Evolutionary conservation across 768 basidiomycete species (phyloP), one percentile per base, ranked within the genome.

Genomic region (Podaxis sp.): DNA sequence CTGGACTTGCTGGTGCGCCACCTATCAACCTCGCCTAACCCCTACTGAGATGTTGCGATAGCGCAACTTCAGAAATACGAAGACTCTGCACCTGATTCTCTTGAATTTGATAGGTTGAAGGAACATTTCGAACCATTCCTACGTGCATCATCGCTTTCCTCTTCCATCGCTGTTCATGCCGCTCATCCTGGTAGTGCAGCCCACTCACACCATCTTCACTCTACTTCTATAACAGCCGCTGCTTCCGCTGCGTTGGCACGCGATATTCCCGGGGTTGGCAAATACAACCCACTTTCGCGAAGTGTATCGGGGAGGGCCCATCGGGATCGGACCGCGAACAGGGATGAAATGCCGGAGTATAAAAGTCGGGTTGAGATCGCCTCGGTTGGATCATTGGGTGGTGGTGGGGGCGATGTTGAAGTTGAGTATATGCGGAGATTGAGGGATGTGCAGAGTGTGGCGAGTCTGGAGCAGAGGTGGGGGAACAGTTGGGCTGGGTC

Each of bases 61-160:
- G 96, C 90, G 19, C 96, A 98, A 73, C 78, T 98, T 28, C 95
- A 97, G 72, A 94, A 90, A 75, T 85, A 83, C 63, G 92, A 96
- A 80, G 93, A 96, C 69, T 88, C 89, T 24, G 89, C 89, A 0
- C 87, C 90, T 9, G 94, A 93, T 62, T 84, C 86, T 11, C 77
- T 95, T 65, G 96, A 97, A 75, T 95, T 97, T 71, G 97, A 99
- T 68, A 86, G 90, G 64, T 75, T 99, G 69, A 96, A 96, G 77
- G 95, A 97, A 69, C 96, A 99, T 75, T 95, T 98, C 79, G 97
- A 99, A 73, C 92, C 94, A 60, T 92, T 93, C 80, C 78, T 99
- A 75, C 88, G 94, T 76, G 85, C 90, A 81, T 87, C 91, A 65
- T 84, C 88, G 64, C 80, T 85, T 75, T 87, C 89, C 71, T 82